Evolutionary conservation across 192 early-diverging fungal species (phyloP), one percentile per base, ranked within the genome.

Genomic region (Mycoemilia scoparia): DNA sequence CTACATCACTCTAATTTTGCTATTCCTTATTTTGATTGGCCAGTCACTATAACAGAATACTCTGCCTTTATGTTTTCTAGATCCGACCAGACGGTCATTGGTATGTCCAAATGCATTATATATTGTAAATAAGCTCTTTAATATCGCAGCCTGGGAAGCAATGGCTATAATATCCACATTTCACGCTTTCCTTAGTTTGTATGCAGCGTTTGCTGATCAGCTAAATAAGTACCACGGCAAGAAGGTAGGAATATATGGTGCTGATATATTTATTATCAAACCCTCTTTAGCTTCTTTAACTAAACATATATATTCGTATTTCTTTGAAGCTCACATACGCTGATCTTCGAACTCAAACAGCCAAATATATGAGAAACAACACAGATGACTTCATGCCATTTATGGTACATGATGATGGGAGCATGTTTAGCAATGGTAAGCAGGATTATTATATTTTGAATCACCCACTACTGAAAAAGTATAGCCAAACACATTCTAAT

Each of bases 1-100:
- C 18, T 30, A 19, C 11, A 36, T 24, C 18, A 17, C 19, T n/a
- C 32, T 14, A 17, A 12, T 5, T 7, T 14, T 7, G 14, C 5
- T 33, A 33, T 7, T n/a, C 12, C 7, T 14, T 5, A 17, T 5
- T 33, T 14, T 17, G 14, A 33, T 12, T 5, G 32, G 12, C 32
- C 32, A 33, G 6, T 33, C 12, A 17, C 12, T 12, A 7, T 8
- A 15, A 5, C 7, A 38, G 13, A 24, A 26, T 38, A 33, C 15
- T 12, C 6, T 18, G 32, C 7, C 12, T 33, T 30, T 21, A 14
- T 14, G 24, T 4, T 20, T 10, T 3, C 14, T 52, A 76, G 66
- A 75, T 96, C 24, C 56, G 52, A 10, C 69, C 87, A 3, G 87
- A 96, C 51, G 91, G 91, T 2, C 91, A 96, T 53, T 96, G 91